Evolutionary conservation across 75 land plant genomes (phyloP), one percentile per base, ranked within the genome.

Genomic region (Larix kaempferi): DNA sequence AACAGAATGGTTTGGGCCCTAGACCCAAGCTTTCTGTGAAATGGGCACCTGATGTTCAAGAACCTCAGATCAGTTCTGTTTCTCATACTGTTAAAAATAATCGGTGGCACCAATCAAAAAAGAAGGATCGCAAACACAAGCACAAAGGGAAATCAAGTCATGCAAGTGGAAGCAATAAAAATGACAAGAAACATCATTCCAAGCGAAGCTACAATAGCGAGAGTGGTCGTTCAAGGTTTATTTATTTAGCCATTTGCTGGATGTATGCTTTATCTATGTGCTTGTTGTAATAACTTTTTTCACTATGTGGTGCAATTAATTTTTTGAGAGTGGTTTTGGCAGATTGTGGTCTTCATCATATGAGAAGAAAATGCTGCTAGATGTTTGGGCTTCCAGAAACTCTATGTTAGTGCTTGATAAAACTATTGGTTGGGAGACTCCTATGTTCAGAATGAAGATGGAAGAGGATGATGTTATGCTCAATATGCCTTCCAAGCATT

Each of bases 81-180:
- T 85, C 88, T 6, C 97, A 91, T 56, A 81, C 90, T 16, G 79
- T 82, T 19, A 86, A 74, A 77, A 64, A 56, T 22, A 3, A 27
- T 52, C 33, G 69, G 27, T 73, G 39, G n/a, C 77, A 72, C 23
- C 71, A 69, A 33, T 35, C 78, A 4, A 74, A 57, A 29, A 55
- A 25, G 39, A 80, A 75, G 57, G 17, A 52, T n/a, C 75, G 27
- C 27, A 83, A 65, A 25, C 82, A 83, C 56, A 79, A 75, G 22
- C 62, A 83, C 25, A 83, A 75, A 59, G 71, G 79, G 25, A 85
- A 62, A 35, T 79, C 83, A 26, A 74, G 76, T 74, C 76, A 74
- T 56, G 27, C 59, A 16, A 64, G 41, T 27, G 35, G 26, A 25
- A 69, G 79, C 74, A 69, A 35, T 41, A 69, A 41, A 69, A 78